phyloP scores from a whole-genome alignment of 2,329 filamentous ascomycete genomes.

The Thelonectria discophora region DNA sequence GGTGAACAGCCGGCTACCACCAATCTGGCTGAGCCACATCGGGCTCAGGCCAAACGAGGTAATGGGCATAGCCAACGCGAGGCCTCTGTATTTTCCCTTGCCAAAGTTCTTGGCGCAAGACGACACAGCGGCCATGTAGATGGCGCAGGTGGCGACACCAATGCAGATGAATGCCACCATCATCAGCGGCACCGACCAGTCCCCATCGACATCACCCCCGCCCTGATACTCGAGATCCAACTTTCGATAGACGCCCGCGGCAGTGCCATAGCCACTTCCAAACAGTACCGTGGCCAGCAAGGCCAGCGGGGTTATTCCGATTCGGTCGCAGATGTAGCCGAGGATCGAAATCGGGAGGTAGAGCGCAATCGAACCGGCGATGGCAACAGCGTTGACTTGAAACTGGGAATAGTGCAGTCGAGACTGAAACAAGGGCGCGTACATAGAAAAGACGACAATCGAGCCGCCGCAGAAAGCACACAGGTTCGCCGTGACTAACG shows the following conservation, averaged over 20 bases:
- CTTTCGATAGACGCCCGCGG: conserved; percentile 76
- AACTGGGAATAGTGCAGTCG: conserved; percentile 88
- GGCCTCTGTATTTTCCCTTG: conserved; percentile 82
- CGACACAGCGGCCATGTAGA: conserved; percentile 92
- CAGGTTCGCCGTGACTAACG: conserved; percentile 64
- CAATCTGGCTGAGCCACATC: conserved; percentile 94
- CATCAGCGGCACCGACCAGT: conserved; percentile 83
- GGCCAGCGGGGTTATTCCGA: conserved; percentile 80
- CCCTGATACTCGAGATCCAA: conserved; percentile 57
- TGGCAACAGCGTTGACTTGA: conserved; percentile 90
- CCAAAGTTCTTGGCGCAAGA: conserved; percentile 99
- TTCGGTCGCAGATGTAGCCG: conserved; percentile 90
- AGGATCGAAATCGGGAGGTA: conserved; percentile 92
- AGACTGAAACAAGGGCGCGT: conserved; percentile 88
- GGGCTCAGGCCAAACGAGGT: conserved; percentile 92
- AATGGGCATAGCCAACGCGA: conserved; percentile 90
- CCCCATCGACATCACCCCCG: conserved; percentile 54
- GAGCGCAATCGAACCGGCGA: conserved; percentile 85
- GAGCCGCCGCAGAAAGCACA: conserved; percentile 83
- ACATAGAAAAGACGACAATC: conserved; percentile 92
- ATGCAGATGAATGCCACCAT: conserved; percentile 83
- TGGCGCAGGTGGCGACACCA: conserved; percentile 83
- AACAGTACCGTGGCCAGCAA: conserved; percentile 78
- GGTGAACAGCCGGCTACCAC: conserved; percentile 79
- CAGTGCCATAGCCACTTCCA: conserved; percentile 81